These are phyloP conservation scores for Escovopsis weberi DNA, from an alignment of 2,329 filamentous ascomycete genomes.

Conservation along the genomic window DNA sequence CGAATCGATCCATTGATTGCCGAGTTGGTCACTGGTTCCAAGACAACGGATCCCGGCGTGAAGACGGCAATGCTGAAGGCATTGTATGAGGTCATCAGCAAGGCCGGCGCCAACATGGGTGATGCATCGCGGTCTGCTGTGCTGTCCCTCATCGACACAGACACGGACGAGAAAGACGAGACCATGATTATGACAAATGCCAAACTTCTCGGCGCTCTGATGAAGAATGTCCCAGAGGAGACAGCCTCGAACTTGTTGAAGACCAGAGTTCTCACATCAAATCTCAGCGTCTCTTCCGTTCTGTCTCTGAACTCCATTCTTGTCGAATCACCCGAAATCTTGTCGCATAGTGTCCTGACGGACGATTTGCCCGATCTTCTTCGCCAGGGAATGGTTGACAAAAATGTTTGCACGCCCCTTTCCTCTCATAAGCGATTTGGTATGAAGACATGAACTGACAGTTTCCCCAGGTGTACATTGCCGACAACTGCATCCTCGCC, in stretches of 20 bases:
- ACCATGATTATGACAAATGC: slow-evolving; percentile 81
- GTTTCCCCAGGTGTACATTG: slow-evolving; percentile 52
- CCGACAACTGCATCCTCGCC: slow-evolving; percentile 78
- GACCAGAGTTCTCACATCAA: slow-evolving; percentile 63
- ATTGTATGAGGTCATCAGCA: slow-evolving; percentile 88
- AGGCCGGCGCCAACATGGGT: slow-evolving; percentile 89
- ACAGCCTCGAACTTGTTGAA: slow-evolving; percentile 45
- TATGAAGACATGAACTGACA: neutral
- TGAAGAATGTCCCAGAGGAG: slow-evolving; percentile 70
- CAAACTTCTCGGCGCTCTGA: slow-evolving; percentile 73
- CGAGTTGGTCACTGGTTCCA: slow-evolving; percentile 90
- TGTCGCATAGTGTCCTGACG: slow-evolving; percentile 50
- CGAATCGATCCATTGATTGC: slow-evolving; percentile 86
- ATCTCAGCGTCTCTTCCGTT: slow-evolving; percentile 65
- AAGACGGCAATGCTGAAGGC: slow-evolving; percentile 95
- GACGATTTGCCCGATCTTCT: slow-evolving; percentile 68
- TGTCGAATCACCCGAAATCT: slow-evolving; percentile 57
- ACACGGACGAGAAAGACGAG: slow-evolving; percentile 59
- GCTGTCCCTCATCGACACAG: slow-evolving; percentile 73
- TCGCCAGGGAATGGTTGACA: slow-evolving; percentile 62
- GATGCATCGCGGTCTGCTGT: slow-evolving; percentile 79
- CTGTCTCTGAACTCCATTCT: slow-evolving; percentile 82
- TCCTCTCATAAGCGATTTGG: too few species aligned
- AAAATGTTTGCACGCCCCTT: slow-evolving; percentile 43
- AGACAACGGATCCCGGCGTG: slow-evolving; percentile 72